Base-by-base conservation (phyloP, 2,329 filamentous ascomycete species). In the Lachnellula cervina region DNA sequence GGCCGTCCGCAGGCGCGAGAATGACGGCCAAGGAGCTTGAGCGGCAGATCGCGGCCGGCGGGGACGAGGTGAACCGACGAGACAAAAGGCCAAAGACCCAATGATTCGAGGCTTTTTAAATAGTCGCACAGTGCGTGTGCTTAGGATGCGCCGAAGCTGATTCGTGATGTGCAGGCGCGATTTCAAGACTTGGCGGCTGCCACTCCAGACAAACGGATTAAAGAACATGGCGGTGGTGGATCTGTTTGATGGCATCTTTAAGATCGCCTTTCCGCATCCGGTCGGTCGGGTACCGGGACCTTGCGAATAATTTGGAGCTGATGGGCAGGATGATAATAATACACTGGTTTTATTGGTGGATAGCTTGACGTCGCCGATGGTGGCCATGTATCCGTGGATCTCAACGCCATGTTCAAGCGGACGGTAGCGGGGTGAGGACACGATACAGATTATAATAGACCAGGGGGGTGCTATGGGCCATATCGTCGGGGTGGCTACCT, bases 351-450 rank as follows among this genome's bases (percentile, higher is more conserved):
- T 13, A 55, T 40, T 21, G 9, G 47, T 55, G n/a, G 53, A 55
- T 34, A 19, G 17, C 16, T 45, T 48, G 32, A 13, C 53, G 23
- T 51, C 53, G 8, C 19, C 53, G 11, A 35, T 42, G 4, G 43
- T 32, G 11, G 35, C 51, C 21, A 35, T 55, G 21, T 55, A 40
- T 23, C 48, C 53, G 4, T 42, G 35, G 49, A 46, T 55, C 21
- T 48, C 53, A 19, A 46, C 53, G 32, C 11, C 16, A 51, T 51
- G 6, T 46, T 55, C 48, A 55, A 51, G 14, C 37, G 53, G 17
- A 55, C 53, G 16, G 48, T 55, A 8, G 40, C 48, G 53, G 46
- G 32, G 49, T 13, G 53, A 55, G 7, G 53, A 55, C 42, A 28
- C 53, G 7, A 28, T 55, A 17, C 53, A 55, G 16, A 38, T 32